Base-by-base conservation (phyloP, 805 yeast genomes). In the Jamesozyma rosinii region DNA sequence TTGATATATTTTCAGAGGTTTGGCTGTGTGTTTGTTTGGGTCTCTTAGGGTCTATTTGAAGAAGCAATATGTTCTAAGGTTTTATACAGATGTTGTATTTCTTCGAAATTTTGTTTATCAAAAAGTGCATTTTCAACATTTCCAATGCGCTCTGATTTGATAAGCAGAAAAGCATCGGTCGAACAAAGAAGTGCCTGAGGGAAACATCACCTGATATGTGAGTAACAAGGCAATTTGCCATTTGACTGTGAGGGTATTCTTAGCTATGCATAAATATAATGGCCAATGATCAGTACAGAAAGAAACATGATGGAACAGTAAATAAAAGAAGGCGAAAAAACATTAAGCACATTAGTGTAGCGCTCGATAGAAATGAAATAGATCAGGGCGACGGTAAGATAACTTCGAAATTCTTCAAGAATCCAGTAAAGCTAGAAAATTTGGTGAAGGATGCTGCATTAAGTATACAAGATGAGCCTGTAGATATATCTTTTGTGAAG, bases 401-500 rank as follows among this genome's bases (percentile, higher is more conserved):
- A 19, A 34, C 41, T 6, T 42, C 44, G 5, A 40, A 21, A 30
- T 40, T 34, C 31, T 40, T 40, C 34, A 17, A 11, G 4, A 35
- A 24, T 9, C n/a, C 18, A 5, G 13, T 15, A 3, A 31, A 20
- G 32, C 15, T 13, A n/a, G 39, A 34, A 19, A 17, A 3, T 32
- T 20, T 10, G 35, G 17, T 17, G 38, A 38, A 10, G 11, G 29
- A 24, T 24, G 26, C 15, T 11, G 27, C 29, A 10, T 17, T 22
- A 2, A 31, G 19, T 19, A 29, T 24, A 13, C 42, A 40, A 14
- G 35, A 43, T 6, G 24, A n/a, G 6, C 5, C 39, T 22, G 48
- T 49, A 3, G 57, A 55, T 38, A 44, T 51, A 3, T 49, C 45
- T 13, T 45, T 45, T 51, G 54, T 59, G 9, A 58, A 58, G 40